A percentile compares a stretch with the other conserved stretches of the same genome.
Conservation (phyloP, 2,329 filamentous ascomycete genomes). For the Fusarium sp. region DNA sequence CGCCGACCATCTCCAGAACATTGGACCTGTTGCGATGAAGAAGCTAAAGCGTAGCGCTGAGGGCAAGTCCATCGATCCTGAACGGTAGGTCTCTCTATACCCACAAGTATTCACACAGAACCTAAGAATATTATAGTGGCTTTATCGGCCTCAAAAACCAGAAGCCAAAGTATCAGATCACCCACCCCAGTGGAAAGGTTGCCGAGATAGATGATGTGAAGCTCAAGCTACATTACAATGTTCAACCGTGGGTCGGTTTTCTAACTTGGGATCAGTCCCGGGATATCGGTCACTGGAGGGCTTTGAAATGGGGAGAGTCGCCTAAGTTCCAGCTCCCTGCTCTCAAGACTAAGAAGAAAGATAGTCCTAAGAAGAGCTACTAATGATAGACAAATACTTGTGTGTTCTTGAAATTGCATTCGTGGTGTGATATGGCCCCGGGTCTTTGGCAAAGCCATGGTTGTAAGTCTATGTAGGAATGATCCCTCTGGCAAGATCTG, state of each 20-base stretch:
- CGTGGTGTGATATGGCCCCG: conserved; percentile 31
- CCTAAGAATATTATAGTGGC: conserved; percentile 61
- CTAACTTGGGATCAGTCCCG: conserved; percentile 79
- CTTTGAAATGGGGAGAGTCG: conserved; percentile 70
- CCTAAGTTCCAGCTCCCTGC: conserved; percentile 71
- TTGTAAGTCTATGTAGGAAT: background rate
- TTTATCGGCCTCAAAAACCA: conserved; percentile 82
- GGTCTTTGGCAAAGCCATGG: conserved; percentile 8
- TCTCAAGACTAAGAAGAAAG: conserved; percentile 66
- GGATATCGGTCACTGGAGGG: conserved; percentile 70
- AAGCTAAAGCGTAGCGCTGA: conserved; percentile 68
- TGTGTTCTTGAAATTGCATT: background rate
- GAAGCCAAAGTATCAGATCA: conserved; percentile 96
- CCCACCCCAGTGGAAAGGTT: conserved; percentile 83
- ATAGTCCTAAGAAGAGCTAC: conserved; percentile 34
- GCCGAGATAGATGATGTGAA: conserved; percentile 78
- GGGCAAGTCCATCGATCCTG: conserved; percentile 69
- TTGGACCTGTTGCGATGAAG: conserved; percentile 67
- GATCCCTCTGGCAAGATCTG: background rate
- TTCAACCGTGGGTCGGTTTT: conserved; percentile 94
- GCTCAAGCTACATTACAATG: conserved; percentile 90
- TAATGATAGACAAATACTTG: conserved; percentile 9
- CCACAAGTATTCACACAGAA: background rate
- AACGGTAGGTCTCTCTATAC: conserved; percentile 53
- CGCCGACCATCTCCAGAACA: conserved; percentile 69